phyloP scores from a whole-genome alignment of 345 rosid genomes.

The Brassica cretica region DNA sequence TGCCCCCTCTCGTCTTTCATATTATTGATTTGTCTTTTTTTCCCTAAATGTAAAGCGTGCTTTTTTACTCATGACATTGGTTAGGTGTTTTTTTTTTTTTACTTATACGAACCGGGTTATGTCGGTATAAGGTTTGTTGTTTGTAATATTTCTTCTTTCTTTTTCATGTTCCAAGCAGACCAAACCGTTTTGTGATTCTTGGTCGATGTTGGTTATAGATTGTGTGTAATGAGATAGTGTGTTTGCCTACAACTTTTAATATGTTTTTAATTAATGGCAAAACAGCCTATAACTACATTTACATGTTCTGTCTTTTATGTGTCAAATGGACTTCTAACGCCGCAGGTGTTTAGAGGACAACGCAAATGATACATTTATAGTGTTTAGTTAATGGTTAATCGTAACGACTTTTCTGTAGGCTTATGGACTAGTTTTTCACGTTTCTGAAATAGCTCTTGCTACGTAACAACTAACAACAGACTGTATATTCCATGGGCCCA shows the following conservation, averaged over 20 bases:
- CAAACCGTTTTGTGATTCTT: constrained; percentile 13
- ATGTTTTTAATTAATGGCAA: not conserved
- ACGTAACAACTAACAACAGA: not conserved
- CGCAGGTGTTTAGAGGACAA: no score
- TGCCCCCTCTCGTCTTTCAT: not conserved
- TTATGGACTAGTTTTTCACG: not conserved
- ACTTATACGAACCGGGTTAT: not conserved
- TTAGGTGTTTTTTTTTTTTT: not conserved
- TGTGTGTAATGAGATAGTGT: not conserved
- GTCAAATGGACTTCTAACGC: not conserved
- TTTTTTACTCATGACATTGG: not conserved
- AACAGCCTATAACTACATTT: not conserved
- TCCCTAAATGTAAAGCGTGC: constrained; percentile 24
- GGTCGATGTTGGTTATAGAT: constrained; percentile 2
- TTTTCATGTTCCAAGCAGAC: not conserved
- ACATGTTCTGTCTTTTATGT: not conserved
- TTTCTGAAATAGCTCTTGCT: not conserved
- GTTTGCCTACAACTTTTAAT: constrained; percentile 19
- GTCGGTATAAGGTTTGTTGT: constrained; percentile 8
- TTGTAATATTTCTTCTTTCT: not conserved
- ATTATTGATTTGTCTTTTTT: constrained; percentile 13
- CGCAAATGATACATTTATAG: no score
- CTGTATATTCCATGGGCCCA: not conserved
- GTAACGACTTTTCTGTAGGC: not conserved
- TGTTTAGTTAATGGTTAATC: not conserved